Base-by-base conservation (phyloP, 805 yeast genomes). In the Metschnikowia lunata region DNA sequence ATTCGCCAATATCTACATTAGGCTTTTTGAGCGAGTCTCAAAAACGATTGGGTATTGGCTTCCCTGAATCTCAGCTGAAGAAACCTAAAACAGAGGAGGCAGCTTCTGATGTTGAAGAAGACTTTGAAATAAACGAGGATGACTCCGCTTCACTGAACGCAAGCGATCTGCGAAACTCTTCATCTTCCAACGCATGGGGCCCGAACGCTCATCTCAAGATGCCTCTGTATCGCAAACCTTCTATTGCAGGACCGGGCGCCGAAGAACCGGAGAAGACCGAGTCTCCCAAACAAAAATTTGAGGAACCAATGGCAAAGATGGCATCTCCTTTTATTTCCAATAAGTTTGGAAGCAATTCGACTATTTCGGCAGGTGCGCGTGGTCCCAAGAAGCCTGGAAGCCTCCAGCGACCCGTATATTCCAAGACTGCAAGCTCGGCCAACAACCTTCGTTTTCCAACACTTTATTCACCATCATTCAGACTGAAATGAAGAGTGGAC, bases 301-400 rank as follows among this genome's bases (percentile, higher is more conserved):
- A 33, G 11, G 43, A 44, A 13, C 40, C 41, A 2, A 40, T 36
- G 9, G 43, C 47, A 4, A 44, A 44, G 36, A 44, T 44, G 14
- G 38, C 48, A 2, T 49, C 55, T 9, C 56, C 56, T 6, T 53
- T 53, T 29, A 50, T 51, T 33, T 49, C 55, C 8, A 49, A 53
- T 37, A 53, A 49, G 33, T 27, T 49, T 10, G 55, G 53, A 12
- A 40, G 23, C n/a, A 39, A 39, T 7, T 14, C 39, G 27, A 15
- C 32, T 34, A 31, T 28, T 10, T 18, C 13, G 3, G 10, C 46
- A 6, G 9, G 14, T 4, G 30, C 44, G 7, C 38, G 35, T 6
- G 49, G 49, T 26, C 40, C 51, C 28, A 48, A 42, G 15, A 49
- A 52, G 23, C 50, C 52, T 2, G 52, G 52, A 10, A 43, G 41